phyloP scores from a whole-genome alignment of 176 grass and related monocot genomes.

The Cocos nucifera region DNA sequence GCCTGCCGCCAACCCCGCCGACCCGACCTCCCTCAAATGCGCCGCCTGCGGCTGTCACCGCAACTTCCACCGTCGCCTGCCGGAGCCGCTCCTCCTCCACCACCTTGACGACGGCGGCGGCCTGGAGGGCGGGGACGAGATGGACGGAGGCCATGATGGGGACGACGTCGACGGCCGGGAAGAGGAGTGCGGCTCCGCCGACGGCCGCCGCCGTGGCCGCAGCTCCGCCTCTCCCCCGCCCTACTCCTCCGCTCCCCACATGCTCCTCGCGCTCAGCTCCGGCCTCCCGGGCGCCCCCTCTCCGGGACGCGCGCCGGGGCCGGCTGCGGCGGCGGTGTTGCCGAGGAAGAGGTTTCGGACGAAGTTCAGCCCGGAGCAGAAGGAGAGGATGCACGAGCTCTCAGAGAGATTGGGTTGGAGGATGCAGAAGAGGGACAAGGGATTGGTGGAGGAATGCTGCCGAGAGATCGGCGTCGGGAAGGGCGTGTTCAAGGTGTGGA shows the following conservation, averaged over 20 bases:
- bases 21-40: constrained; percentile 62
- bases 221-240: not conserved
- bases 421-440: constrained; percentile 87
- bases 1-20: constrained; percentile 28
- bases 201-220: constrained; percentile 38
- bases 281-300: constrained; percentile 17
- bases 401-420: constrained; percentile 89
- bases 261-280: constrained; percentile 74
- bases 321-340: constrained; percentile 12
- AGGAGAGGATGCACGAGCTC: constrained; percentile 96
- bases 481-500: constrained; percentile 99
- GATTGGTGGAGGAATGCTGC: constrained; percentile 78
- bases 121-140: constrained; percentile 35
- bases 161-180: constrained; percentile 44
- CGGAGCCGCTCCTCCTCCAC: constrained; percentile 7
- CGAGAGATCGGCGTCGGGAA: constrained; percentile 84
- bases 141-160: constrained; percentile 44
- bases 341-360: constrained; percentile 84
- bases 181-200: not conserved
- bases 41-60: constrained; percentile 93
- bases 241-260: constrained; percentile 65
- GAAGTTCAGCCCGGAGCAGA: constrained; percentile 89
- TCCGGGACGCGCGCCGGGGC: constrained; percentile 17
- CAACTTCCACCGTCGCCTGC: constrained; percentile 82
- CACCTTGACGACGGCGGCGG: constrained; percentile 13